Evolutionary conservation across 148 eudicot species (phyloP), one percentile per base, ranked within the genome.

Genomic region (Hydrangea macrophylla): DNA sequence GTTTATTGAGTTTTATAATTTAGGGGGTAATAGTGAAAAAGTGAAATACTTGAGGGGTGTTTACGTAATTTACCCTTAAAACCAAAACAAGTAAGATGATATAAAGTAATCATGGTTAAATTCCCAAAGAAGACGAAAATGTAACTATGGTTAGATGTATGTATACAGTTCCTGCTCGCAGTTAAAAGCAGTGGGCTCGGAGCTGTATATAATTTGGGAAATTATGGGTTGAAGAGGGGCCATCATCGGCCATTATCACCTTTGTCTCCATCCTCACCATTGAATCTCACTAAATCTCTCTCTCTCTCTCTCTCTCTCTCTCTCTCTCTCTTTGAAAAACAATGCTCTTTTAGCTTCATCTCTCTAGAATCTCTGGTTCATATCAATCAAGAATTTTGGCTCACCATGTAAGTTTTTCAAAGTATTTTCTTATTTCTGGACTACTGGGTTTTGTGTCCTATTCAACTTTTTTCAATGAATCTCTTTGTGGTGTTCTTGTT

Each of bases 321-420:
- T 17, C 22, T 9, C 18, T 35, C 28, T 9, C 30, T 50, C 53
- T 35, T 12, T 28, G 24, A 33, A 48, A 1, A 48, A 33, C n/a
- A n/a, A 35, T 17, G 35, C 6, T 31, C 4, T 5, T 6, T 0
- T 12, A 5, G 25, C 25, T 35, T 67, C 23, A 17, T 13, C 69
- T 42, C 42, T 65, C 40, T 32, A 39, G 2, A 1, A 28, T 64
- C 39, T 45, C 26, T 50, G 5, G 6, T 45, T 50, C 56, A 33
- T 28, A 22, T 30, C 9, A 10, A 33, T 36, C 61, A n/a, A 23
- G 5, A 48, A 17, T 33, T 67, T 37, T 54, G 36, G 33, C 25
- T 67, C 60, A 54, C 32, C 22, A 9, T 24, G 70, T 67, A 67
- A 67, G 61, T 36, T 51, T 36, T 40, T 66, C 50, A 25, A 30